phyloP scores from a whole-genome alignment of 345 rosid genomes.

The Dipteronia sinensis region DNA sequence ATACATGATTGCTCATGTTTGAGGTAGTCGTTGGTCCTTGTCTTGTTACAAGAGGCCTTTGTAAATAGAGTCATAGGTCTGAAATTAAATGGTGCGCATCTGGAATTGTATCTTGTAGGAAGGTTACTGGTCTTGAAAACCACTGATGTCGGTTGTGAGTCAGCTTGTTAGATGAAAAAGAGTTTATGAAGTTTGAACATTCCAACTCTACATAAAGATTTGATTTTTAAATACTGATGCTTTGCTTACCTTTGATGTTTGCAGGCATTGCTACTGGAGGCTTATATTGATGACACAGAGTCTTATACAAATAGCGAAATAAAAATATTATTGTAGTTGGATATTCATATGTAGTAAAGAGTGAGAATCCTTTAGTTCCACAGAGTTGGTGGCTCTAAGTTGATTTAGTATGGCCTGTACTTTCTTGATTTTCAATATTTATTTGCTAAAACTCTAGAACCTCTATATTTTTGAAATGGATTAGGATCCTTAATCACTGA shows the following conservation, averaged over 20 bases:
- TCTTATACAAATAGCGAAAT: slow-evolving; percentile 24
- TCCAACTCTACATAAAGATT: background rate
- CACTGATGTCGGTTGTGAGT: background rate
- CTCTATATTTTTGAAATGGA: slow-evolving; percentile 16
- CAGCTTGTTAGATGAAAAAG: background rate
- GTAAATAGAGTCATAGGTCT: background rate
- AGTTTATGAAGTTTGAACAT: background rate
- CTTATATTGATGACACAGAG: slow-evolving; percentile 18
- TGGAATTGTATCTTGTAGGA: background rate
- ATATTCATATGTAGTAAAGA: slow-evolving; percentile 26
- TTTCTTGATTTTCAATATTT: slow-evolving; percentile 5
- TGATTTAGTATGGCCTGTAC: slow-evolving; percentile 36
- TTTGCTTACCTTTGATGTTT: slow-evolving; percentile 21
- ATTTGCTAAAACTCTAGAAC: background rate
- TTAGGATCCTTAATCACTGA: slow-evolving; percentile 12
- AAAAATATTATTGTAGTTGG: slow-evolving; percentile 23
- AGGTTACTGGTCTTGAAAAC: background rate
- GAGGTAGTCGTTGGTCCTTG: slow-evolving; percentile 61
- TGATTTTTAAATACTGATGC: slow-evolving; percentile 16
- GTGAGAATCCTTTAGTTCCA: slow-evolving; percentile 53
- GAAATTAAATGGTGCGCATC: background rate
- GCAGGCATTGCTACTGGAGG: slow-evolving; percentile 41
- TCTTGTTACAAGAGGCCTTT: background rate
- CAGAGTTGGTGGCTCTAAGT: slow-evolving; percentile 41
- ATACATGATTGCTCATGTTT: slow-evolving; percentile 90